A percentile compares a stretch with the other conserved stretches of the same genome.
These are phyloP conservation scores for Phytophthora macrochlamydospora DNA, from an alignment of 352 stramenopile genomes.

Conservation along the genomic window DNA sequence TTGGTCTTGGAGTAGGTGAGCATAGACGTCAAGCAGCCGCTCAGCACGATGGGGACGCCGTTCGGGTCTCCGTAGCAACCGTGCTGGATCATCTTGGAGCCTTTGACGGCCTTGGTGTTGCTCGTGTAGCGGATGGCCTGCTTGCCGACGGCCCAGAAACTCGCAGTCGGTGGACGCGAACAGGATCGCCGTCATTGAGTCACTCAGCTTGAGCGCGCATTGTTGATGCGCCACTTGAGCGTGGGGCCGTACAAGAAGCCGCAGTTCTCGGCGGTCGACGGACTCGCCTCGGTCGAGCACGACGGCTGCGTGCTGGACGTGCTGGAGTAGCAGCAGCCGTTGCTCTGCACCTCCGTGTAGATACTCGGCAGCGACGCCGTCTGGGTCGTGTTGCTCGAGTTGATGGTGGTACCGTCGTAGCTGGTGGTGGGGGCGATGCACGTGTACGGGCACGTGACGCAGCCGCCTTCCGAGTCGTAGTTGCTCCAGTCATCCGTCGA, in stretches of 20 bases:
- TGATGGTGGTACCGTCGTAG: conserved; percentile 81
- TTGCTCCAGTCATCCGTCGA: conserved; percentile 81
- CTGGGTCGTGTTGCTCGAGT: conserved; percentile 77
- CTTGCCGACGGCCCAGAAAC: conserved; percentile 83
- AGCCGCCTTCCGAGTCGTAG: conserved; percentile 77
- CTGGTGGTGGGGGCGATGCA: conserved; percentile 75
- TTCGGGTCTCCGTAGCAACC: conserved; percentile 77
- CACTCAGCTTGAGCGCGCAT: conserved; percentile 52
- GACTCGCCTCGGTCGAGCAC: conserved; percentile 70
- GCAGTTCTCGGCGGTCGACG: conserved; percentile 63
- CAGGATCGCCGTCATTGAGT: conserved; percentile 69
- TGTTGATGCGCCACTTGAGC: conserved; percentile 82
- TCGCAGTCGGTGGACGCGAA: conserved; percentile 86
- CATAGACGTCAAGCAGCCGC: conserved; percentile 75
- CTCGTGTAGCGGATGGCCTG: conserved; percentile 76
- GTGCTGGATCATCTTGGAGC: conserved; percentile 84
- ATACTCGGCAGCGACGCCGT: conserved; percentile 71
- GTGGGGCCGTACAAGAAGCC: conserved; percentile 86
- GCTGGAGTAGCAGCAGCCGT: conserved; percentile 86
- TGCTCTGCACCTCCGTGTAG: conserved; percentile 67
- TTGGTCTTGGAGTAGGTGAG: conserved; percentile 82
- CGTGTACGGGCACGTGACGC: conserved; percentile 88
- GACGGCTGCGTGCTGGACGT: conserved; percentile 57
- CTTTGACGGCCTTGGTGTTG: conserved; percentile 73
- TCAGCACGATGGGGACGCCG: conserved; percentile 73